These are phyloP conservation scores for Trametes sp. DNA, from an alignment of 1,284 basidiomycete genomes.

Conservation along the genomic window DNA sequence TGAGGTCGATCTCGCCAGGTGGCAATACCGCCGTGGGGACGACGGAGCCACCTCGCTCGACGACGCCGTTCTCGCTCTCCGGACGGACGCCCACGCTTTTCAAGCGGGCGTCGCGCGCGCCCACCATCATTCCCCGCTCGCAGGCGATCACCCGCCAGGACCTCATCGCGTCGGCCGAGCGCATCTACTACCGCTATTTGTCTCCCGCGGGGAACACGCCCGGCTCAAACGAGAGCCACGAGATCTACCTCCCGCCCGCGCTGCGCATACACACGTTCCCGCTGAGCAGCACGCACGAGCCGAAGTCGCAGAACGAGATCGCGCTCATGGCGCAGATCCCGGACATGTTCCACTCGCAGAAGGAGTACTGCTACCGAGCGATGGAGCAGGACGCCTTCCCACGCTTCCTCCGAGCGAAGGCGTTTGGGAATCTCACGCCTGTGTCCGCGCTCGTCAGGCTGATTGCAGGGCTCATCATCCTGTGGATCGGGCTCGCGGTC, in stretches of 20 bases:
- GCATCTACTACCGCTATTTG: slow-evolving; percentile 95
- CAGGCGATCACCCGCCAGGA: slow-evolving; percentile 90
- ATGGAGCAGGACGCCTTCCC: slow-evolving; percentile 99
- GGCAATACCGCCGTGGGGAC: slow-evolving; percentile 43
- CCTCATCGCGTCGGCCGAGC: slow-evolving; percentile 92
- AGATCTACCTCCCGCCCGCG: slow-evolving; percentile 93
- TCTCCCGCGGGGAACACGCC: slow-evolving; percentile 73
- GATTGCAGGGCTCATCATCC: slow-evolving; percentile 82
- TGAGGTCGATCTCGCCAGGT: slow-evolving; percentile 53
- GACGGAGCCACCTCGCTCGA: slow-evolving; percentile 61
- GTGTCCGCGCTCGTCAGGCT: slow-evolving; percentile 87
- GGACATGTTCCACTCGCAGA: slow-evolving; percentile 97
- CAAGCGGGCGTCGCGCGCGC: slow-evolving; percentile 82
- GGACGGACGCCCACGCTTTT: slow-evolving; percentile 77
- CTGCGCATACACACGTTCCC: slow-evolving; percentile 85
- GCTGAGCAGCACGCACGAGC: slow-evolving; percentile 73
- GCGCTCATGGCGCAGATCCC: slow-evolving; percentile 89
- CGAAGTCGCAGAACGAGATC: slow-evolving; percentile 73
- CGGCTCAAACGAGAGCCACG: slow-evolving; percentile 77
- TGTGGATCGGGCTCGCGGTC: slow-evolving; percentile 92
- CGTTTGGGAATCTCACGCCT: slow-evolving; percentile 96
- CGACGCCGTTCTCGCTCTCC: slow-evolving; percentile 81
- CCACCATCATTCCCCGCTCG: slow-evolving; percentile 89
- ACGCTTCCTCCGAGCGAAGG: slow-evolving; percentile 93
- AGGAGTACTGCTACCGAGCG: slow-evolving; percentile 96